These are phyloP conservation scores for Fusarium neocosmosporiellum DNA, from an alignment of 2,329 filamentous ascomycete species.

Conservation along the genomic window DNA sequence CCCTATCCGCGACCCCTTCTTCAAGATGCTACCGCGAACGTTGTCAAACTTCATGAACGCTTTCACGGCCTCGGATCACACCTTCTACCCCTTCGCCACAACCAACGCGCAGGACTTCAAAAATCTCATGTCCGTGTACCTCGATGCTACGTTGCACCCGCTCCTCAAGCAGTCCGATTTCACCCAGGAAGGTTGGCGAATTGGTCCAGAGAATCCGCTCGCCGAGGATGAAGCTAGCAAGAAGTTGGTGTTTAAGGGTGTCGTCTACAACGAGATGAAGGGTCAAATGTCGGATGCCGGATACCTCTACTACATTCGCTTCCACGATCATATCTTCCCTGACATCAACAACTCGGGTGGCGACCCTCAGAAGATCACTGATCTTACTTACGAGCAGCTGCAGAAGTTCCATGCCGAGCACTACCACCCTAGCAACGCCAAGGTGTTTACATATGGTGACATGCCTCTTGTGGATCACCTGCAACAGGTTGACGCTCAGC, in stretches of 20 bases:
- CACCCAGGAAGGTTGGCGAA: slow-evolving; percentile 94
- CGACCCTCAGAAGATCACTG: slow-evolving; percentile 95
- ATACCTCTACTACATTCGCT: slow-evolving; percentile 95
- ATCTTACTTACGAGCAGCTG: slow-evolving; percentile 91
- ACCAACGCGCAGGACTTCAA: slow-evolving; percentile 96
- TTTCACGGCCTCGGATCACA: slow-evolving; percentile 95
- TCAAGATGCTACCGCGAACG: slow-evolving; percentile 98
- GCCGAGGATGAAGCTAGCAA: slow-evolving; percentile 68
- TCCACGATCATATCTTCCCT: slow-evolving; percentile 94
- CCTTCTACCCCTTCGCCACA: slow-evolving; percentile 97
- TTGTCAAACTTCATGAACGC: slow-evolving; percentile 99
- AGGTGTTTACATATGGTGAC: slow-evolving; percentile 94
- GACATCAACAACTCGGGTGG: slow-evolving; percentile 96
- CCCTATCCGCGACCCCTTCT: slow-evolving; percentile 98
- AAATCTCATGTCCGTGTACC: slow-evolving; percentile 95
- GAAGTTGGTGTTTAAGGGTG: slow-evolving; percentile 92
- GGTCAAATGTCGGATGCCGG: slow-evolving; percentile 98
- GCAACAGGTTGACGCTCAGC: slow-evolving; percentile 78
- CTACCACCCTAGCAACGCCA: slow-evolving; percentile 98
- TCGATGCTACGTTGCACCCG: slow-evolving; percentile 92
- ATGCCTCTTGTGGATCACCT: slow-evolving; percentile 88
- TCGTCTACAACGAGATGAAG: slow-evolving; percentile 99
- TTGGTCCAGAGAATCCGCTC: slow-evolving; percentile 89
- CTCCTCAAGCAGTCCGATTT: slow-evolving; percentile 93
- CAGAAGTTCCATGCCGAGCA: slow-evolving; percentile 90